Evolutionary conservation across 2,329 filamentous ascomycete species (phyloP), one percentile per base, ranked within the genome.

Genomic region (Scedosporium dehoogii): DNA sequence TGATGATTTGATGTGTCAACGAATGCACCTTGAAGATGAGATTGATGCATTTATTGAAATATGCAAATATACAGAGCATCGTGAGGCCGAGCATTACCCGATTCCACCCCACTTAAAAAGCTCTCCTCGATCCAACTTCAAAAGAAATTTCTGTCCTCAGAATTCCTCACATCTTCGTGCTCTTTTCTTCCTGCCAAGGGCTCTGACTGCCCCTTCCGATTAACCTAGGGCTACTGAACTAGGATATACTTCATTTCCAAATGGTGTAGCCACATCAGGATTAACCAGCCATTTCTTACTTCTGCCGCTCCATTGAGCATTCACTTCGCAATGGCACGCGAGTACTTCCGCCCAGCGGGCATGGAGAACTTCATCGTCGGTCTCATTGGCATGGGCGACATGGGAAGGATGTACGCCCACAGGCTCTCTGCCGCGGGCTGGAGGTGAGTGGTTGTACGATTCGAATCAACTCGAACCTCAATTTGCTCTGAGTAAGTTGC

Each of bases 321-420:
- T 48, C 7, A 3, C 18, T 23, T 55, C 51, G 29, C 27, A 27
- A 58, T 58, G 55, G 55, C 55, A 58, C 21, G 51, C 51, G 51
- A 55, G 51, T 7, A 55, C 18, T 27, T 48, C n/a, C 59, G 59
- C 48, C 59, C 59, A 16, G 29, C 59, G 27, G 59, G 33, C 33
- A 85, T 85, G 87, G 84, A 87, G 68, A 80, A 83, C 71, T 91
- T 91, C 73, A 85, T 88, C 66, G 84, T 99, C 68, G 94, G 94
- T 68, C 89, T 99, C 72, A 99, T 99, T 73, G 94, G 94, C 65
- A 97, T 99, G 92, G 94, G 94, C 67, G 93, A 97, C 72, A 99
- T 99, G 94, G 94, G 94, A 71, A 96, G 89, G 83, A 96, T 99
- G 91, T 99, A 99, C 76, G 91, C 94, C 71, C 86, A 89, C 71